Evolutionary conservation across 2,329 filamentous ascomycete species (phyloP).

Genomic region (Aplosporella prunicola): DNA sequence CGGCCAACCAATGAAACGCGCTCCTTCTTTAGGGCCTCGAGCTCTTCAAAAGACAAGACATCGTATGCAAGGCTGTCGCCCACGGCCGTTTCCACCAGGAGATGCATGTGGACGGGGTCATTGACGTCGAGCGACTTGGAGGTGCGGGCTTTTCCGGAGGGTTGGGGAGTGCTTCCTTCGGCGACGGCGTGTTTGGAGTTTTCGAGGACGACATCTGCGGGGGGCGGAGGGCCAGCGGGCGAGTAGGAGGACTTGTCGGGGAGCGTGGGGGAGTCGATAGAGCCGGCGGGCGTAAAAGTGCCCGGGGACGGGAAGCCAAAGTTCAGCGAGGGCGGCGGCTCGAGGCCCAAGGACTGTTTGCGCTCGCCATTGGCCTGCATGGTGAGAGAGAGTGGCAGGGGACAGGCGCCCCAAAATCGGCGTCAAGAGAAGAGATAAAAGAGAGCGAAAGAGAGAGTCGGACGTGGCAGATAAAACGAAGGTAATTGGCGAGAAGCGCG

Average conservation of each 20-base stretch:
- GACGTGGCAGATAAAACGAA: neutral
- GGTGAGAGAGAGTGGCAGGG: too few relatives aligned
- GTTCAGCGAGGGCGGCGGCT: slow-evolving; percentile 6
- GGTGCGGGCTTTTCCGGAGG: slow-evolving; percentile 20
- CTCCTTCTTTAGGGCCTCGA: slow-evolving; percentile 86
- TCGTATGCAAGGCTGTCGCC: slow-evolving; percentile 78
- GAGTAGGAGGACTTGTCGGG: slow-evolving; percentile 3
- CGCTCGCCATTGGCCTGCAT: slow-evolving; percentile 23
- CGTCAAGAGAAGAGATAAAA: neutral
- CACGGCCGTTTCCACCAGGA: slow-evolving; percentile 88
- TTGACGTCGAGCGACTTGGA: slow-evolving; percentile 26
- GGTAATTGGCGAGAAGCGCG: neutral
- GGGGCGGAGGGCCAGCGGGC: slow-evolving; percentile 20
- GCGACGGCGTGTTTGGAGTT: slow-evolving; percentile 20
- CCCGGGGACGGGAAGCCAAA: slow-evolving; percentile 25
- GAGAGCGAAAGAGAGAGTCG: slow-evolving; percentile 3
- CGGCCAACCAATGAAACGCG: slow-evolving; percentile 60
- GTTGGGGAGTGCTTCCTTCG: slow-evolving; percentile 18
- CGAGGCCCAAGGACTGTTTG: slow-evolving; percentile 1
- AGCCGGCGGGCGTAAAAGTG: slow-evolving; percentile 21
- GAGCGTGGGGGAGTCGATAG: slow-evolving; percentile 18
- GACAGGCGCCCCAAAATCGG: too few relatives aligned
- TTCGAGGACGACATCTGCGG: slow-evolving; percentile 25
- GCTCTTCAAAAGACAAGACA: slow-evolving; percentile 81
- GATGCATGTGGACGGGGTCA: slow-evolving; percentile 69